phyloP scores from a whole-genome alignment of 2,329 filamentous ascomycete genomes.

The Lasiodiplodia hormozganensis region DNA sequence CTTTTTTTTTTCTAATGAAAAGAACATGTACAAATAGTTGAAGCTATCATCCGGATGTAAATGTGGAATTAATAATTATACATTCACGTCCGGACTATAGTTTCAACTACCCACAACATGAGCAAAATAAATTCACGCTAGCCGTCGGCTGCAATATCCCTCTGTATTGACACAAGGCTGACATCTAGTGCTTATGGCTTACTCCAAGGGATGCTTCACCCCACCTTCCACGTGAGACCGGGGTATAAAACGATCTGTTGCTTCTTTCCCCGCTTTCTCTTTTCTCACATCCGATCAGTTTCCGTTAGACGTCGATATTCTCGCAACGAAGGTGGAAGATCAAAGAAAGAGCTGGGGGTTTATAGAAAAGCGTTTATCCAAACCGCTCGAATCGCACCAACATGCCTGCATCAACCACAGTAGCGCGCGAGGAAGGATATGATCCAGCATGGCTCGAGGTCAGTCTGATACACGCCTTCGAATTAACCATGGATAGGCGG shows the following conservation, averaged over 20 bases:
- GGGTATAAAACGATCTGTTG: neutral
- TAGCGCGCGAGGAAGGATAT: neutral
- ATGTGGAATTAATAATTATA: too few species aligned
- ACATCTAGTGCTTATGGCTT: neutral
- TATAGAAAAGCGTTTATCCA: neutral
- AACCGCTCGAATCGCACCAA: neutral
- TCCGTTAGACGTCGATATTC: neutral
- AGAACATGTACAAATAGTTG: too few species aligned
- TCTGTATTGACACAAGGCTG: neutral
- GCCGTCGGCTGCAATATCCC: too few species aligned
- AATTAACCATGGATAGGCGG: neutral
- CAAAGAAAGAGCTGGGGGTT: neutral
- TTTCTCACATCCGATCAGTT: neutral
- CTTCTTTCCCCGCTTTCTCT: neutral
- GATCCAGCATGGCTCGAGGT: constrained; percentile 15
- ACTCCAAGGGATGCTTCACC: neutral
- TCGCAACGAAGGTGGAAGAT: neutral
- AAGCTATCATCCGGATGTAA: too few species aligned
- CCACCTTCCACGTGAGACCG: neutral
- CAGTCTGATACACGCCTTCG: neutral
- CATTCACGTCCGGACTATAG: too few species aligned
- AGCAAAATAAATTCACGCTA: too few species aligned
- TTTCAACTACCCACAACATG: too few species aligned
- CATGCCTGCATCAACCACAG: neutral
- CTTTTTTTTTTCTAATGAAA: too few species aligned